phyloP scores from a whole-genome alignment of 2,329 filamentous ascomycete species.

The Hymenoscyphus scutula region DNA sequence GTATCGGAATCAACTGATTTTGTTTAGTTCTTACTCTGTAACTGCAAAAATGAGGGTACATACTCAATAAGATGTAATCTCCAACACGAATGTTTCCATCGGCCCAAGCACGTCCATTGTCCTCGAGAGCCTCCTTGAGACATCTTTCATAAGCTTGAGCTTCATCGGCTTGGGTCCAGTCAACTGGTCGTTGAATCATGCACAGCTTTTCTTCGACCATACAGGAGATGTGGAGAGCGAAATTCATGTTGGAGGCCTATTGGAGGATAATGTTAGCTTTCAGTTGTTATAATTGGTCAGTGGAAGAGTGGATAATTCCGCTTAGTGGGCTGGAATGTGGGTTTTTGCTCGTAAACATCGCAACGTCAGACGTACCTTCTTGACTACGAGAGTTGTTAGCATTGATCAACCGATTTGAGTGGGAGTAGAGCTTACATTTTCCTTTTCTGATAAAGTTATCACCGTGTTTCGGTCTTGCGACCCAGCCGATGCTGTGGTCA shows the following conservation, averaged over 20 bases:
- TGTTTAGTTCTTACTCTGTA: slow-evolving; percentile 23
- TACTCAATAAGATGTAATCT: slow-evolving; percentile 69
- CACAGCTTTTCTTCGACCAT: slow-evolving; percentile 68
- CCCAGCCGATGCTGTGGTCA: slow-evolving; percentile 68
- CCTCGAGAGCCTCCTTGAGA: slow-evolving; percentile 64
- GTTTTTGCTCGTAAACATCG: neutral
- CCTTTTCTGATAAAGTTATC: slow-evolving; percentile 61
- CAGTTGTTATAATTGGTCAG: slow-evolving; percentile 11
- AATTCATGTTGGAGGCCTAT: slow-evolving; percentile 75
- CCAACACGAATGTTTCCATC: slow-evolving; percentile 59
- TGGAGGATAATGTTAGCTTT: slow-evolving; percentile 43
- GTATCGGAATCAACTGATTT: slow-evolving; percentile 68
- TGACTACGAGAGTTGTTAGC: slow-evolving; percentile 33
- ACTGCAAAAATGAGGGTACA: slow-evolving; percentile 24
- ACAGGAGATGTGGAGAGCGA: slow-evolving; percentile 64
- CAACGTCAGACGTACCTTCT: slow-evolving; percentile 38
- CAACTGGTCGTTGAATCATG: slow-evolving; percentile 52
- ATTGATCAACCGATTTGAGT: neutral
- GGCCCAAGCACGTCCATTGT: slow-evolving; percentile 55
- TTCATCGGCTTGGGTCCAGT: slow-evolving; percentile 70
- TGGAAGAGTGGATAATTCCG: slow-evolving; percentile 6
- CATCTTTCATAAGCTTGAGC: slow-evolving; percentile 62
- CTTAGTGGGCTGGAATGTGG: neutral
- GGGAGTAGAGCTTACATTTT: slow-evolving; percentile 43
- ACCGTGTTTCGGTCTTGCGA: slow-evolving; percentile 62